Conservation (phyloP, 139 green algal genomes). For the Picochlorum sp. region DNA sequence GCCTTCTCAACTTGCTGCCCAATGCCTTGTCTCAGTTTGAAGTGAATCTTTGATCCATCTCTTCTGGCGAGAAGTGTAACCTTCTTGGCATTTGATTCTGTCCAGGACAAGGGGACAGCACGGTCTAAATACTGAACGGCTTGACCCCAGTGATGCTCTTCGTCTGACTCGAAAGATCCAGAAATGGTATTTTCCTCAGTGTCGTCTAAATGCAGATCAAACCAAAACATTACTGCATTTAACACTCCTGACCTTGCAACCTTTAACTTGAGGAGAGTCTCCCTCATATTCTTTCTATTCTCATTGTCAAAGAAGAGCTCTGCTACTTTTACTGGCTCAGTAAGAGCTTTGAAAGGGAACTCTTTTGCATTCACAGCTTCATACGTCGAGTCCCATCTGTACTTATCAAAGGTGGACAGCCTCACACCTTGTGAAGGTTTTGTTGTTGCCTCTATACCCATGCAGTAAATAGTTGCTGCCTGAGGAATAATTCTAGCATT, state of each 20-base stretch:
- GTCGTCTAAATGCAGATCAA: constrained; percentile 68
- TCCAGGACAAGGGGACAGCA: constrained; percentile 2
- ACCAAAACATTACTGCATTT: constrained; percentile 72
- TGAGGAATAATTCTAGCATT: constrained; percentile 41
- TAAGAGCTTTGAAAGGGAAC: constrained; percentile 48
- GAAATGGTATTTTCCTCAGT: constrained; percentile 14
- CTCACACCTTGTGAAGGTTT: constrained; percentile 39
- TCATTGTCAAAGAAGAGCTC: constrained; percentile 48
- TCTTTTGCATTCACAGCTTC: constrained; percentile 36
- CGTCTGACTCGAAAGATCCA: neutral
- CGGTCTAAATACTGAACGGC: constrained; percentile 64
- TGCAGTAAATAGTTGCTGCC: constrained; percentile 53
- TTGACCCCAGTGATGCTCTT: constrained; percentile 49
- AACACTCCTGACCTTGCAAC: constrained; percentile 33
- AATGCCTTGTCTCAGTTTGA: constrained; percentile 39
- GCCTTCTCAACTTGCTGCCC: constrained; percentile 35
- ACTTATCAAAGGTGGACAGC: constrained; percentile 54
- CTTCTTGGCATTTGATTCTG: constrained; percentile 21
- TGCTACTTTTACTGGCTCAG: constrained; percentile 39
- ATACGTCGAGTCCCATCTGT: constrained; percentile 57
- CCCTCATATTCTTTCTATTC: constrained; percentile 16
- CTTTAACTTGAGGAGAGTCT: constrained; percentile 57
- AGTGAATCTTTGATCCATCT: constrained; percentile 26
- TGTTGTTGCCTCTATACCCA: constrained; percentile 55
- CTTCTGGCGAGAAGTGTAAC: constrained; percentile 46